Evolutionary conservation across 2,329 filamentous ascomycete species (phyloP).

Genomic region (Coniochaeta hoffmannii): DNA sequence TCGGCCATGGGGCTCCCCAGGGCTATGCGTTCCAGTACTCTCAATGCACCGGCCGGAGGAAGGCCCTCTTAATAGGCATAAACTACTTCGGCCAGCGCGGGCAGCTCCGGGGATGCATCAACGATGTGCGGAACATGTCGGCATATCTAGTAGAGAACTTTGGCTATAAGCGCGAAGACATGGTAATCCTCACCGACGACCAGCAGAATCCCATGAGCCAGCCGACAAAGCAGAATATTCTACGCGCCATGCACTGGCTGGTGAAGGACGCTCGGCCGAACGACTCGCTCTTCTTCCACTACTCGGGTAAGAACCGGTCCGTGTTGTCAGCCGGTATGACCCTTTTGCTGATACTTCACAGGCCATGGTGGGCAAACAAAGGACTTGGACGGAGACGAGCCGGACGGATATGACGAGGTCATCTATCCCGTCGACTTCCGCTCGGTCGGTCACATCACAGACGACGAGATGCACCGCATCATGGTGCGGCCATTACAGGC

Average conservation of each 20-base stretch:
- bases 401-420: slow-evolving; percentile 76
- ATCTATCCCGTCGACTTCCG: slow-evolving; percentile 80
- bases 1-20: slow-evolving; percentile 73
- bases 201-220: slow-evolving; percentile 97
- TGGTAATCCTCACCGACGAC: slow-evolving; percentile 94
- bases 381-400: slow-evolving; percentile 72
- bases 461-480: slow-evolving; percentile 75
- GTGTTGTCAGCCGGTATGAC: not conserved
- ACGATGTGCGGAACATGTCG: slow-evolving; percentile 97
- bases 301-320: slow-evolving; percentile 59
- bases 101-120: slow-evolving; percentile 88
- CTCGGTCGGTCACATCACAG: slow-evolving; percentile 71
- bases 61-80: slow-evolving; percentile 88
- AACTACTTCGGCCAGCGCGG: slow-evolving; percentile 94
- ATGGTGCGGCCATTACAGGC: slow-evolving; percentile 52
- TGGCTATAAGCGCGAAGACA: slow-evolving; percentile 89
- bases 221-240: slow-evolving; percentile 89
- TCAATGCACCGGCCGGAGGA: slow-evolving; percentile 78
- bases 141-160: slow-evolving; percentile 82
- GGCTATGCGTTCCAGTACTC: slow-evolving; percentile 87
- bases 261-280: slow-evolving; percentile 89
- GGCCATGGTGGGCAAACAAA: slow-evolving; percentile 77
- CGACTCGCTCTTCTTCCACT: slow-evolving; percentile 96
- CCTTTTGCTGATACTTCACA: slow-evolving; percentile 17
- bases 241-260: slow-evolving; percentile 96